Percentiles rank a stretch among this genome's conserved stretches.
These are phyloP conservation scores for Fallopia convolvulus DNA, from an alignment of 148 eudicot species.

Conservation along the genomic window DNA sequence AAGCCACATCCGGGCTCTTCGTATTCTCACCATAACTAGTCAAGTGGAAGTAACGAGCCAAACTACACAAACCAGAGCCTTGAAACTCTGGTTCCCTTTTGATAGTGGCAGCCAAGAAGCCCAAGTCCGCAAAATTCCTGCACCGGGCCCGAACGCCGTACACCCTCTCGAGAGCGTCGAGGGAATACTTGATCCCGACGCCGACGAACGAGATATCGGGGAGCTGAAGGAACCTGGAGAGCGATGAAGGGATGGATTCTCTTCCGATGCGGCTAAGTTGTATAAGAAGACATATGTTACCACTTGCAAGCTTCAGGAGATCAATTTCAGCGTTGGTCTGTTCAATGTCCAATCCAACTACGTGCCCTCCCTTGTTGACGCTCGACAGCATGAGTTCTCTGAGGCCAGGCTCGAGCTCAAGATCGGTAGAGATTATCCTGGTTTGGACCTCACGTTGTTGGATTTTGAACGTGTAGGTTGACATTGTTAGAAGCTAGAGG, in stretches of 20 bases:
- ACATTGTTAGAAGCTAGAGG: too few species aligned
- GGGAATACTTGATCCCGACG: neutral
- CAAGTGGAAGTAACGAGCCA: neutral
- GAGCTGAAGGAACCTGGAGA: neutral
- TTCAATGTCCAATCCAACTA: slow-evolving; percentile 4
- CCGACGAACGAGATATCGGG: neutral
- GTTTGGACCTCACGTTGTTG: too few species aligned
- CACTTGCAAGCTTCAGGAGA: neutral
- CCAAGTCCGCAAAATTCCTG: neutral
- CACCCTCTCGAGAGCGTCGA: neutral
- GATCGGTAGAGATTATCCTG: too few species aligned
- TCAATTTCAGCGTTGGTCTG: neutral
- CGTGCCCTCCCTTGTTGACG: too few species aligned
- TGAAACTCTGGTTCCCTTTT: neutral
- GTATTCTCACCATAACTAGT: too few species aligned
- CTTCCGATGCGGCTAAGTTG: neutral
- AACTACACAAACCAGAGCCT: neutral
- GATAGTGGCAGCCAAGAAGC: neutral
- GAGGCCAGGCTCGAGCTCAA: too few species aligned
- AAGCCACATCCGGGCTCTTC: too few species aligned
- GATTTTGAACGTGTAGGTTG: too few species aligned
- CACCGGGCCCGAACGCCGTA: neutral
- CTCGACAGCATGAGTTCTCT: too few species aligned
- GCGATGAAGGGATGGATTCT: neutral
- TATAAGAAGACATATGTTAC: neutral